Evolutionary conservation across 352 stramenopile genomes (phyloP), one percentile per base, ranked within the genome.

Genomic region (Thraustochytrium striatum): DNA sequence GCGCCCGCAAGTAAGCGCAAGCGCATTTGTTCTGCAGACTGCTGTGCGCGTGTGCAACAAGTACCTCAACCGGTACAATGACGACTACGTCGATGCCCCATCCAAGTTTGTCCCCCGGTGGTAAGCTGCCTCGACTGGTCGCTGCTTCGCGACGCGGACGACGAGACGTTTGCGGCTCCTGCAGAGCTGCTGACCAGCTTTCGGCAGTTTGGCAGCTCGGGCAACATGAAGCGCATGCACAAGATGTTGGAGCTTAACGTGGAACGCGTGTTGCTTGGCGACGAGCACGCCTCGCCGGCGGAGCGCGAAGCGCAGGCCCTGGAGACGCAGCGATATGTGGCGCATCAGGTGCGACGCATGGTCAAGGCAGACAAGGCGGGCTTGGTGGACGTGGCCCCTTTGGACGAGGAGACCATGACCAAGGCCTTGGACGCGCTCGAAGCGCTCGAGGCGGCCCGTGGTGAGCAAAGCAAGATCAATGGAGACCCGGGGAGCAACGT

Each of bases 401-500:
- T 81, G 33, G 16, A 16, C 16, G 19, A 9, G 13, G 52, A 79
- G 9, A 13, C 55, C n/a, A 25, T 11, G n/a, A 1, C 35, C 25
- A 82, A 55, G 72, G 32, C 30, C 19, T 53, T 16, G 38, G 33
- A 78, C 3, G 39, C 50, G 32, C 50, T 81, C 9, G 52, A 9
- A 19, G 21, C n/a, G 3, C 33, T 72, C 21, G 19, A 79, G 44
- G 38, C 41, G 1, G 21, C 8, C 25, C 72, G 58, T 8, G 72
- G 69, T 28, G 36, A 65, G 28, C 72, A 81, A 9, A 44, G 41
- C 0, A 28, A 39, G 19, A 61, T 93, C 39, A 91, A 91, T 72
- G 88, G 91, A 47, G 86, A 84, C 1, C 83, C 82, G 11, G 85
- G 84, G 16, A 57, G 85, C 30, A 97, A 97, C 79, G 86, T 96